phyloP scores from a whole-genome alignment of 1,284 basidiomycete species.

The Bjerkandera adusta region DNA sequence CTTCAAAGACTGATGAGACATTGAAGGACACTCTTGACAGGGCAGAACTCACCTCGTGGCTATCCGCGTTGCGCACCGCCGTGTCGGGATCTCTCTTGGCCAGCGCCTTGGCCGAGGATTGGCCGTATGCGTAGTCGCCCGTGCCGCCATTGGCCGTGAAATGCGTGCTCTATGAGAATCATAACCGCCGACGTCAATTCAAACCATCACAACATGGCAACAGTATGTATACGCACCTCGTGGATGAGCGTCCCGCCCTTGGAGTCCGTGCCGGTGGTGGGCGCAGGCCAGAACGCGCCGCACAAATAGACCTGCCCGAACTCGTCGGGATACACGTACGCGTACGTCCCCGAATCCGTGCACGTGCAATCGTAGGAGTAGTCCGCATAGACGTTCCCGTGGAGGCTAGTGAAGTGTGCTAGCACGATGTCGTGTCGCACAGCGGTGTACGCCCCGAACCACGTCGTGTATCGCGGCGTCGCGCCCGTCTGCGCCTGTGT shows the following conservation, averaged over 20 bases:
- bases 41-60: slow-evolving; percentile 33
- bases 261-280: slow-evolving; percentile 46
- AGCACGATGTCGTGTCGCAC: slow-evolving; percentile 36
- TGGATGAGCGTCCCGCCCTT: slow-evolving; percentile 29
- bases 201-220: slow-evolving; percentile 13
- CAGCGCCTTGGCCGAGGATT: slow-evolving; percentile 35
- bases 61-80: slow-evolving; percentile 47
- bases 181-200: too few relatives aligned
- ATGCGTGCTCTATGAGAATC: slow-evolving; percentile 42
- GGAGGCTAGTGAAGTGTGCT: slow-evolving; percentile 38
- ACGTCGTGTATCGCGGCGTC: slow-evolving; percentile 39
- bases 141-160: slow-evolving; percentile 46
- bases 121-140: slow-evolving; percentile 45
- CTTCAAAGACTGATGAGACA: neutral
- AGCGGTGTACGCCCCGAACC: slow-evolving; percentile 41
- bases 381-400: slow-evolving; percentile 29
- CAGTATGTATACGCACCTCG: too few relatives aligned
- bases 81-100: slow-evolving; percentile 36
- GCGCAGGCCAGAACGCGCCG: slow-evolving; percentile 43
- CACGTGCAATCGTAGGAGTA: slow-evolving; percentile 45
- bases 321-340: slow-evolving; percentile 41
- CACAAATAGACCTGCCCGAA: slow-evolving; percentile 43
- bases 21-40: neutral
- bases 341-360: slow-evolving; percentile 36
- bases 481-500: slow-evolving; percentile 28